phyloP scores from a whole-genome alignment of 1,139 yeast species.

The Hansenula lynferdii region DNA sequence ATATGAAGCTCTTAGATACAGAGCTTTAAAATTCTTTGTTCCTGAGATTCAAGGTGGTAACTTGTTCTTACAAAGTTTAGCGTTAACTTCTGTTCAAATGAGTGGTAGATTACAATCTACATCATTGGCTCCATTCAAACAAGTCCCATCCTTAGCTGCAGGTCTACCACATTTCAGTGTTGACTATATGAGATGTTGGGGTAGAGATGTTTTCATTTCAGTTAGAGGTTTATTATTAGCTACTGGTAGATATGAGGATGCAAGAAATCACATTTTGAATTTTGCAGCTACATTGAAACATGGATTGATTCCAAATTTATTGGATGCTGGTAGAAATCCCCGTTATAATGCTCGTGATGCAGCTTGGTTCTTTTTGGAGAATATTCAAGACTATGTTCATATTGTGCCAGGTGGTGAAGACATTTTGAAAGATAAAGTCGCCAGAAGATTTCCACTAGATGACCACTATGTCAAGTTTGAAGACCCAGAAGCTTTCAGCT shows the following conservation, averaged over 20 bases:
- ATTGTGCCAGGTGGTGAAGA: slow-evolving; percentile 64
- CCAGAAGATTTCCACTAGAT: slow-evolving; percentile 85
- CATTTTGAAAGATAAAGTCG: slow-evolving; percentile 70
- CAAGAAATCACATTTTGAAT: slow-evolving; percentile 73
- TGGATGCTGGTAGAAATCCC: slow-evolving; percentile 92
- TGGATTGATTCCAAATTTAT: slow-evolving; percentile 88
- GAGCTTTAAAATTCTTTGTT: slow-evolving; percentile 57
- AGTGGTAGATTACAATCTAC: slow-evolving; percentile 71
- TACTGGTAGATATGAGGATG: slow-evolving; percentile 76
- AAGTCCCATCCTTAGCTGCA: slow-evolving; percentile 82
- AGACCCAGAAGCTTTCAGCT: slow-evolving; percentile 71
- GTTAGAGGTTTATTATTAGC: slow-evolving; percentile 76
- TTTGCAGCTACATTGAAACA: slow-evolving; percentile 93
- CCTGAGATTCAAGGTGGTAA: slow-evolving; percentile 54
- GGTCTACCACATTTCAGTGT: slow-evolving; percentile 92
- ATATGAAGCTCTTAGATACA: slow-evolving; percentile 71
- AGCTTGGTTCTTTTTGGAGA: slow-evolving; percentile 89
- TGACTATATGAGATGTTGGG: slow-evolving; percentile 97
- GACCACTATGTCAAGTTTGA: slow-evolving; percentile 70
- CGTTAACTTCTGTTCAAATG: slow-evolving; percentile 86
- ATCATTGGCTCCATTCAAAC: slow-evolving; percentile 61
- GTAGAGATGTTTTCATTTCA: slow-evolving; percentile 90
- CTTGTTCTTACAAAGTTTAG: slow-evolving; percentile 71
- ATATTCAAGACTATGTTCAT: slow-evolving; percentile 74
- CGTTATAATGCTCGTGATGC: slow-evolving; percentile 97